A percentile compares a stretch with the other conserved stretches of the same genome.
These are phyloP conservation scores for Vanderwaltozyma polyspora DNA, from an alignment of 805 yeast genomes.

Conservation along the genomic window DNA sequence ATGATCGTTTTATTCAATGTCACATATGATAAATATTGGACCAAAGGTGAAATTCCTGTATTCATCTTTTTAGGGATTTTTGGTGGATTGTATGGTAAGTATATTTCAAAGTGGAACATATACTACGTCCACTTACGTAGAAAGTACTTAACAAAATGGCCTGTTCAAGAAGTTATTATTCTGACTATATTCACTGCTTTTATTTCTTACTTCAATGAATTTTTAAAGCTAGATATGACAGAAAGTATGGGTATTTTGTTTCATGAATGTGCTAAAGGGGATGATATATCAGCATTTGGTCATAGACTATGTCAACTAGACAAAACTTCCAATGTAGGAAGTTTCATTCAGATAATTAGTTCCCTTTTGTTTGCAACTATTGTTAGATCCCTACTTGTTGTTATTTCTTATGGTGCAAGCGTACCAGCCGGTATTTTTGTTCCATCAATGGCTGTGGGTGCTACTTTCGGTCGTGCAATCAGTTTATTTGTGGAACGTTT, in stretches of 20 bases:
- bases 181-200: conserved; percentile 61
- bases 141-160: conserved; percentile 37
- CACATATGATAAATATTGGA: conserved; percentile 81
- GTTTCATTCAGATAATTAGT: conserved; percentile 30
- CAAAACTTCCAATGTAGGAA: conserved; percentile 17
- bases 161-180: conserved; percentile 56
- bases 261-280: conserved; percentile 56
- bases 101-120: conserved; percentile 65
- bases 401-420: conserved; percentile 82
- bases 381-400: conserved; percentile 57
- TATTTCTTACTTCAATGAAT: conserved; percentile 75
- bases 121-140: conserved; percentile 70
- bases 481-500: conserved; percentile 58
- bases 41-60: conserved; percentile 69
- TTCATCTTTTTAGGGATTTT: conserved; percentile 72
- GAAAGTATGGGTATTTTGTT: conserved; percentile 85
- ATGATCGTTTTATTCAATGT: conserved; percentile 90
- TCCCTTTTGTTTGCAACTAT: conserved; percentile 62
- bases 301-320: conserved; percentile 32
- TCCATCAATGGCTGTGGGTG: conserved; percentile 96
- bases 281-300: conserved; percentile 27
- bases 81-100: conserved; percentile 84
- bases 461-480: conserved; percentile 80
- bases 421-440: conserved; percentile 98
- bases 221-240: conserved; percentile 82